These are phyloP conservation scores for Plantago coronopus DNA, from an alignment of 305 asterid genomes.

Conservation along the genomic window DNA sequence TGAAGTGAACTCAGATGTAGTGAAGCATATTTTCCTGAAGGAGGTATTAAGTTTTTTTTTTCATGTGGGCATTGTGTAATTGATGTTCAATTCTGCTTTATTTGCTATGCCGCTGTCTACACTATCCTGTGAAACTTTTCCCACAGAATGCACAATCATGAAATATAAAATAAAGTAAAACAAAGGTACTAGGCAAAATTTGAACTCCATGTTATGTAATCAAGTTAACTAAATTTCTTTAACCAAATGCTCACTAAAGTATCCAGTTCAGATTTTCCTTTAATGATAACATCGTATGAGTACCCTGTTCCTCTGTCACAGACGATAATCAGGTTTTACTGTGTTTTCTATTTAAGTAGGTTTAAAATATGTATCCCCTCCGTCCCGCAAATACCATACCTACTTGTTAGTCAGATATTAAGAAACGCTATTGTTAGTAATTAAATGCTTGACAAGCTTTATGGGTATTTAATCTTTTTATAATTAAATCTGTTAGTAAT, in stretches of 20 bases:
- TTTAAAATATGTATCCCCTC: not conserved
- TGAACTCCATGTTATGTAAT: conserved; percentile 11
- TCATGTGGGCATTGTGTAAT: conserved; percentile 19
- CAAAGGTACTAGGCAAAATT: not conserved
- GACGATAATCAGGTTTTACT: conserved; percentile 2
- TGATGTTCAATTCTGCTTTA: conserved; percentile 14
- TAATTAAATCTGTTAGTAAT: not conserved
- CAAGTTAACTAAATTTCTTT: conserved; percentile 5
- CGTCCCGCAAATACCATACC: not conserved
- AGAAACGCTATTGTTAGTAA: not conserved
- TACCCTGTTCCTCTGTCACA: conserved; percentile 5
- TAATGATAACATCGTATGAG: conserved; percentile 5
- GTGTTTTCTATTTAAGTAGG: conserved; percentile 4
- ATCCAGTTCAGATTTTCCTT: conserved; percentile 5
- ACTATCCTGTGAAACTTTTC: conserved; percentile 1
- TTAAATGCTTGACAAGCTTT: not conserved
- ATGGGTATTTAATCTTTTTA: not conserved
- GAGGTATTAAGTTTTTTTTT: conserved; percentile 54
- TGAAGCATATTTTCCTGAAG: conserved; percentile 33
- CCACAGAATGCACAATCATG: conserved; percentile 3
- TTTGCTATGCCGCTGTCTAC: conserved; percentile 12
- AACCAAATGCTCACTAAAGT: conserved; percentile 15
- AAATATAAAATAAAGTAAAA: conserved; percentile 1
- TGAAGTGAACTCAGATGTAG: conserved; percentile 47
- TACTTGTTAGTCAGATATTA: too few species aligned